These are phyloP conservation scores for Boletus vermiculosoides DNA, from an alignment of 768 basidiomycete species.

Conservation along the genomic window DNA sequence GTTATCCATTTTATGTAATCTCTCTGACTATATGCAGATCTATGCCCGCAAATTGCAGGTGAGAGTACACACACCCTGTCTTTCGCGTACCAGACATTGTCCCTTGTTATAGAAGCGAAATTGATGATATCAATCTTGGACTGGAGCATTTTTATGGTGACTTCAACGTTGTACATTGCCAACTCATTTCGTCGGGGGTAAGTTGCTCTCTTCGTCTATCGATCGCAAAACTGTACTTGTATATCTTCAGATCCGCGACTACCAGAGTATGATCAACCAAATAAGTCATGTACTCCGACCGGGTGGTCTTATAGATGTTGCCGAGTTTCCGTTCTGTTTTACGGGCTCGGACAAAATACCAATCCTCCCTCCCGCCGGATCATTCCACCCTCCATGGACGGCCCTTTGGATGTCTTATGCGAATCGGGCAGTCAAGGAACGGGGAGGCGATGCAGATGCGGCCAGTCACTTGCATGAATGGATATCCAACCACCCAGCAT, in stretches of 20 bases:
- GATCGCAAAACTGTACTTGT: conserved; percentile 16
- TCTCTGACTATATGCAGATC: conserved; percentile 38
- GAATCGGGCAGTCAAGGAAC: conserved; percentile 49
- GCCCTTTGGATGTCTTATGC: conserved; percentile 61
- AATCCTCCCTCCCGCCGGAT: conserved; percentile 42
- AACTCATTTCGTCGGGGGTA: conserved; percentile 72
- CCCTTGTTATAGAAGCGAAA: conserved; percentile 57
- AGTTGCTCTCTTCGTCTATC: conserved; percentile 30
- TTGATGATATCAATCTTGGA: conserved; percentile 83
- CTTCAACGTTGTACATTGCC: conserved; percentile 74
- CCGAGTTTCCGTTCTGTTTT: conserved; percentile 69
- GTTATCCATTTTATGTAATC: conserved; percentile 10
- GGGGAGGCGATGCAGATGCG: conserved; percentile 65
- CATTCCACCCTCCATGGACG: conserved; percentile 54
- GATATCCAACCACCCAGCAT: conserved; percentile 51
- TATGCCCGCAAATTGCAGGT: conserved; percentile 75
- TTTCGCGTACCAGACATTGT: conserved; percentile 4
- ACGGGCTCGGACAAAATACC: conserved; percentile 51
- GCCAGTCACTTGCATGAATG: conserved; percentile 54
- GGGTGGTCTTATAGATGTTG: conserved; percentile 62
- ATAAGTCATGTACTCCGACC: conserved; percentile 66
- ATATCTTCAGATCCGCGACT: conserved; percentile 61
- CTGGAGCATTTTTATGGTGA: conserved; percentile 78
- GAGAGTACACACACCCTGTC: conserved; percentile 11
- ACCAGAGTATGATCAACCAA: conserved; percentile 59